Base-by-base conservation (phyloP, 2,329 filamentous ascomycete genomes). In the Mariannaea elegans region DNA sequence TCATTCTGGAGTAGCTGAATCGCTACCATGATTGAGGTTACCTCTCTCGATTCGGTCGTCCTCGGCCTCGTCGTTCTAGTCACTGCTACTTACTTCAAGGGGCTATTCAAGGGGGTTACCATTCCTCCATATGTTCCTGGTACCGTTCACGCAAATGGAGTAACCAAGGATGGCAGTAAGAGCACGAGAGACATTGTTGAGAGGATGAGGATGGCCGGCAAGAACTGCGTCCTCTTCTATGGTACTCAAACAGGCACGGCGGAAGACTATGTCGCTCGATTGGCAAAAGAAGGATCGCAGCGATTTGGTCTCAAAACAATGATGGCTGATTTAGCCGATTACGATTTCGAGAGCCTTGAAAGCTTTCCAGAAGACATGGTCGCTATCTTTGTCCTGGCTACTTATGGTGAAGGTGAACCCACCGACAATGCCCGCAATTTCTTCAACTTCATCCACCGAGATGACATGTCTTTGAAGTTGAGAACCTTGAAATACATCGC, bases 401-500 rank as follows among this genome's bases (percentile, higher is more conserved):
- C 95, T 32, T 99, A 99, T 72, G 95, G 95, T 67, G 95, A 99
- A 83, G 95, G 95, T 64, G 96, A 99, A 80, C 95, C 95, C 41
- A 99, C 95, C 27, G 95, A 99, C 74, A 99, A 99, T 74, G 95
- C 95, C 7, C 95, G 98, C 64, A 95, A 98, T 70, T 99, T 99
- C 81, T 97, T 96, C 81, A 95, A 99, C 76, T 98, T 97, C 80
- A 85, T 98, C 72, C 91, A 86, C 49, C 86, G 86, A 65, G 94
- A 98, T 16, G 92, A 95, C 56, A 83, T 90, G 57, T 80, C 86
- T 67, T 98, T 98, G 87, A 93, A 72, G 86, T 88, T 70, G 79
- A 77, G 44, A 90, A 94, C 19, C 85, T 90, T 63, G 86, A 94
- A 93, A 77, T 99, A 94, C 74, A 93, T 99, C 72, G 87, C 93